These are phyloP conservation scores for Daucus carota DNA, from an alignment of 129 eudicot species.

Conservation along the genomic window DH1_v3.0 NC_030383.2:51598501-51599000, in stretches of 20 bases:
- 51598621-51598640: background rate
- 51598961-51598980: background rate
- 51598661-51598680: background rate
- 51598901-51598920: slow-evolving; percentile 14
- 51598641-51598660: background rate
- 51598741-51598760: slow-evolving; percentile 10
- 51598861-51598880: slow-evolving; percentile 3
- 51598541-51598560: background rate
- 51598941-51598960: slow-evolving; percentile 24
- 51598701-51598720: slow-evolving; percentile 4
- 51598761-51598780: slow-evolving; percentile 3
- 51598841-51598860: background rate
- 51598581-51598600: background rate
- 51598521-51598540: background rate
- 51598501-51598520: background rate
- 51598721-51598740: slow-evolving; percentile 8
- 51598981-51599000: background rate
- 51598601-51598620: background rate
- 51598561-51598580: background rate
- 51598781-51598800: background rate
- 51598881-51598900: background rate
- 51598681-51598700: background rate
- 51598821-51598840: background rate
- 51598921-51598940: slow-evolving; percentile 3
- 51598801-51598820: background rate